Base-by-base conservation (phyloP, 2,329 filamentous ascomycete genomes). In the Aureobasidium pullulans region DNA sequence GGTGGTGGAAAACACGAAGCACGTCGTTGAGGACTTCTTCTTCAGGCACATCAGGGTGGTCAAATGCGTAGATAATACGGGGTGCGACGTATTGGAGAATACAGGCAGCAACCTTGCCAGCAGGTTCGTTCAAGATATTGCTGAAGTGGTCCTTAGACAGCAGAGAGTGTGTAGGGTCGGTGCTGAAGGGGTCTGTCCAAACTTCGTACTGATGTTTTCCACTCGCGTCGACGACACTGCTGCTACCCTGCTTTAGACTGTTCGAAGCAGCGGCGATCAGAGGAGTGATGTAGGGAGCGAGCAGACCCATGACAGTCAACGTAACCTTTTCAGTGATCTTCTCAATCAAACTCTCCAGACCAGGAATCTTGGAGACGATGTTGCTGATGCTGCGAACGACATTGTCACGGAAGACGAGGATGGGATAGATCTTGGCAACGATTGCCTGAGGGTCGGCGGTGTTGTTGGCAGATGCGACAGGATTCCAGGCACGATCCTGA, bases 321-420 rank as follows among this genome's bases (percentile, higher is more conserved):
- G 93, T 96, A 42, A 99, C 79, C 1, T 89, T 93, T 76, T 99
- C 94, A 59, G 88, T 90, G 67, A 99, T 96, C 67, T 90, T 93
- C 64, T 97, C 93, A 23, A 97, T 84, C n/a, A 96, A 78, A 62
- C 86, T 77, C 74, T 96, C 90, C 4, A 99, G 80, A 0, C 93
- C 93, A 0, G 94, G 94, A 40, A 99, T 88, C 77, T 95, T 96
- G 67, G 91, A 85, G 65, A 97, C 90, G 56, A 91, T 87, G 40
- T 84, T 83, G 68, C 85, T 90, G 72, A 99, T 91, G 42, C 86
- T 83, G 66, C 90, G 90, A 53, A 96, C 92, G 58, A 99, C 91
- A 68, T 88, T 94, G 77, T 99, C 94, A 61, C 93, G 84, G 79
- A 97, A 99, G 62, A 89, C 83, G 0, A 99, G 81, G 62, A 99